Base-by-base conservation (phyloP, 306 rosid genomes). In the Castanea crenata region DNA sequence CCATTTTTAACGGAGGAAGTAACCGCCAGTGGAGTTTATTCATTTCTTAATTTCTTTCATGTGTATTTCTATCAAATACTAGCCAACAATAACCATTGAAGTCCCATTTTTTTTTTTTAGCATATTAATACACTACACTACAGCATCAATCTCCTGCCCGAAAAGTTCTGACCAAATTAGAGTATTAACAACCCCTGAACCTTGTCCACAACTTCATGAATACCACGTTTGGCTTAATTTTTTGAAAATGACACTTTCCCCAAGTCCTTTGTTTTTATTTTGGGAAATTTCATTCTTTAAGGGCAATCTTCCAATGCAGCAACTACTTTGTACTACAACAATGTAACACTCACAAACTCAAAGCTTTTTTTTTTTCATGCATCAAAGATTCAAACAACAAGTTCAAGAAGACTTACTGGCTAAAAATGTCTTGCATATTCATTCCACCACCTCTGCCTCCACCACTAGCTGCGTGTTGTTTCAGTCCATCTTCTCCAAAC, bases 381-480 rank as follows among this genome's bases (percentile, higher is more conserved):
- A 41, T 41, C 11, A 41, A 65, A 65, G 16, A 34, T 65, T 6
- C 32, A 20, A 65, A 31, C 38, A 63, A 57, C 18, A 71, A 65
- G 15, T 5, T 74, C 38, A 54, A 20, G 1, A 29, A 27, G 59
- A 81, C 94, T 86, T 88, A 95, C 99, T 91, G 77, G 84, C 87
- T 85, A 74, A 95, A 95, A 29, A 95, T 88, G 83, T 95, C 99
- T 56, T 95, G 89, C 81, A 95, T 84, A 86, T 95, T 93, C 98
- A 92, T 89, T 55, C 95, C 91, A 61, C 99, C 98, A 55, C 94
- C 97, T 77, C 96, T 87, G 69, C 99, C 87, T 82, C 95, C 91
- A 68, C 97, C 97, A 82, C 86, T 80, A 62, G 97, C 98, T 41
- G 99, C 97, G 82, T 95, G 99, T 86, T 95, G 99, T 85, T 95